phyloP scores from a whole-genome alignment of 768 basidiomycete genomes.

The Tylopilus felleus region DNA sequence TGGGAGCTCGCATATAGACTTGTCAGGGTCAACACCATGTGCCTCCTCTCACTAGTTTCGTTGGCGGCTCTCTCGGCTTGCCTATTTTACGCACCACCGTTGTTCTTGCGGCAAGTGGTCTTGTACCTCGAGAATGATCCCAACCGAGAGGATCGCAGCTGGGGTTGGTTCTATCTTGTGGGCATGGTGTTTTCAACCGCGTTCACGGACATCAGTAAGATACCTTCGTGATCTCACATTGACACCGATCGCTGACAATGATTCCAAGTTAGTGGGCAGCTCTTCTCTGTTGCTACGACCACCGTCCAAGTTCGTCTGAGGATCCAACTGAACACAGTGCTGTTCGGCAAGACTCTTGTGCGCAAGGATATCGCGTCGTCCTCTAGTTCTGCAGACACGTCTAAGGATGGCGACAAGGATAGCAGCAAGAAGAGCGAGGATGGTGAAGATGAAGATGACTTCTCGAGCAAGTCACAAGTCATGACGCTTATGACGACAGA shows the following conservation, averaged over 20 bases:
- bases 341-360: conserved; percentile 83
- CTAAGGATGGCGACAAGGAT: conserved; percentile 21
- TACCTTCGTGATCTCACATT: background rate
- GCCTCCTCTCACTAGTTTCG: conserved; percentile 40
- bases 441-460: conserved; percentile 52
- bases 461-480: conserved; percentile 71
- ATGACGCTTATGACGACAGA: conserved; percentile 98
- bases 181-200: conserved; percentile 48
- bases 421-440: conserved; percentile 15
- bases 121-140: conserved; percentile 64
- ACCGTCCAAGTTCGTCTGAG: conserved; percentile 66
- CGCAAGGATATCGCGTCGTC: conserved; percentile 81
- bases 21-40: conserved; percentile 49
- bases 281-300: conserved; percentile 70
- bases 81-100: conserved; percentile 62
- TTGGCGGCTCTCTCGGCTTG: conserved; percentile 57
- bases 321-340: conserved; percentile 76
- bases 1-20: conserved; percentile 63
- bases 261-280: conserved; percentile 57
- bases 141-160: conserved; percentile 49
- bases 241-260: conserved; percentile 6
- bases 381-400: conserved; percentile 31
- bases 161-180: conserved; percentile 73
- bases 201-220: conserved; percentile 41
- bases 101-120: conserved; percentile 60